Conservation (phyloP, 805 yeast genomes). For the Myxozyma vanderwaltii region DNA sequence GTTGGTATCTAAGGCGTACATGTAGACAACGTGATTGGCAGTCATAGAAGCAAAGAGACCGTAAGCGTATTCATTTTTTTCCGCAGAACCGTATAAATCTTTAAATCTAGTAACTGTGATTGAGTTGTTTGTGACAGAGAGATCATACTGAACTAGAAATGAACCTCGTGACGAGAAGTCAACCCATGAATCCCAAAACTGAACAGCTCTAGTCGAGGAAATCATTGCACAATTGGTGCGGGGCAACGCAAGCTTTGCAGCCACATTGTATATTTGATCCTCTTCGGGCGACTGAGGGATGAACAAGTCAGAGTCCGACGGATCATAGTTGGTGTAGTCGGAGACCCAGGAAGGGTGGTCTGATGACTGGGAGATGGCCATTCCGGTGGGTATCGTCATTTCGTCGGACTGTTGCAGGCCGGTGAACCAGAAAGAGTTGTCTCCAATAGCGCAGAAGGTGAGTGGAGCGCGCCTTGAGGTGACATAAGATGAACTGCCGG, state of each 20-base stretch:
- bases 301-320: background rate
- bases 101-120: conserved; percentile 14
- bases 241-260: background rate
- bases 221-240: conserved; percentile 5
- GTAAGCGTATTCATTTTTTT: background rate
- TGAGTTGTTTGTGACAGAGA: background rate
- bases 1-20: conserved; percentile 6
- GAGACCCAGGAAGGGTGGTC: conserved; percentile 2
- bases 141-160: conserved; percentile 2
- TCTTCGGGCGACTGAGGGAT: conserved; percentile 13
- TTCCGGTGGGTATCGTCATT: background rate
- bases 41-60: conserved; percentile 13
- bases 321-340: background rate
- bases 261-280: background rate
- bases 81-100: conserved; percentile 2
- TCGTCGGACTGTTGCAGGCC: background rate
- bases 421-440: conserved; percentile 18
- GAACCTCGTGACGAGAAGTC: conserved; percentile 7
- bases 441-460: conserved; percentile 14
- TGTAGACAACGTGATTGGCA: conserved; percentile 5
- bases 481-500: background rate
- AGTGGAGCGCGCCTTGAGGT: background rate
- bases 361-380: conserved; percentile 2
- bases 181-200: conserved; percentile 18
- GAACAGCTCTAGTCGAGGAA: conserved; percentile 9